phyloP scores from a whole-genome alignment of 176 grass and related monocot species.

The Avena atlantica region DNA sequence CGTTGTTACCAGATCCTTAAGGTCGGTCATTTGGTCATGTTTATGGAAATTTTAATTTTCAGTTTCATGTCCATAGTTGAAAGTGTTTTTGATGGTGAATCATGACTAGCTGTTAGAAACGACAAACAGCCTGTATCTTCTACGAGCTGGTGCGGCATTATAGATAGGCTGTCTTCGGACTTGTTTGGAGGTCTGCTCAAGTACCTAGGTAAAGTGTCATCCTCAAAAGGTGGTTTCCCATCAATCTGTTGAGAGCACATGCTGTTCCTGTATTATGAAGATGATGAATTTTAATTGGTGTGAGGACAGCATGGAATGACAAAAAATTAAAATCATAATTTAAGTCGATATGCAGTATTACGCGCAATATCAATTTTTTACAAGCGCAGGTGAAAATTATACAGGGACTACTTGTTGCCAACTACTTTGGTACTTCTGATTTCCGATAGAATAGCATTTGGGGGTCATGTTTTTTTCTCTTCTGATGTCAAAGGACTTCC shows the following conservation, averaged over 20 bases:
- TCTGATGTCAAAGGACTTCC: conserved; percentile 7
- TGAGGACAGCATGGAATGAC: not conserved
- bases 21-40: conserved; percentile 35
- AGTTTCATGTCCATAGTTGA: conserved; percentile 29
- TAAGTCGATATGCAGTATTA: not conserved
- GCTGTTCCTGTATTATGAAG: conserved; percentile 40
- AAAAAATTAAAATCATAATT: conserved; percentile 21
- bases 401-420: not conserved
- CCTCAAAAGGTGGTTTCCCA: conserved; percentile 43
- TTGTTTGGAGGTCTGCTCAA: conserved; percentile 46
- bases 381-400: conserved; percentile 22
- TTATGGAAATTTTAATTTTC: conserved; percentile 34
- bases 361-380: conserved; percentile 4
- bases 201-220: conserved; percentile 55
- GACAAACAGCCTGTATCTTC: conserved; percentile 39
- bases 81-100: conserved; percentile 35
- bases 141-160: conserved; percentile 51
- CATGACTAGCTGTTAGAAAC: conserved; percentile 53
- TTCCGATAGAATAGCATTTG: conserved; percentile 22
- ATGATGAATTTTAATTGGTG: conserved; percentile 33
- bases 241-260: conserved; percentile 32
- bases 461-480: conserved; percentile 16
- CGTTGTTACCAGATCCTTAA: conserved; percentile 28
- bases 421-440: conserved; percentile 14
- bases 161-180: conserved; percentile 49